A percentile compares a stretch with the other conserved stretches of the same genome.
phyloP scores from a whole-genome alignment of 2,329 filamentous ascomycete genomes.

The Thermoascus crustaceus region DNA sequence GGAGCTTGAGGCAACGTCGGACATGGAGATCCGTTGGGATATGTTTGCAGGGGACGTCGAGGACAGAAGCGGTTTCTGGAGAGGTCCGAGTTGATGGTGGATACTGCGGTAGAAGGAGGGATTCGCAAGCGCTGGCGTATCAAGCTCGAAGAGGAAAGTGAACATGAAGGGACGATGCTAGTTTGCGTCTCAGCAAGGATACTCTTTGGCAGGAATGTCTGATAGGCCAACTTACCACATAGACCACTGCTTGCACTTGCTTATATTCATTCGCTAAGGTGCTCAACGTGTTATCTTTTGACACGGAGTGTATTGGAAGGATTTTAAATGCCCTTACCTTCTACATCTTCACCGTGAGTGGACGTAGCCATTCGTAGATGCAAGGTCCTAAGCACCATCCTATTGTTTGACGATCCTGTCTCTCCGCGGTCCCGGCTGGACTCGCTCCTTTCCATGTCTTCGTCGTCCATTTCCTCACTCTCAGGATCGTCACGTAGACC shows the following conservation, averaged over 20 bases:
- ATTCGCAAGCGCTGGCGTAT: slow-evolving; percentile 33
- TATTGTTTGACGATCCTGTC: slow-evolving; percentile 14
- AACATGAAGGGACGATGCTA: slow-evolving; percentile 44
- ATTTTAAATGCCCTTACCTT: slow-evolving; percentile 12
- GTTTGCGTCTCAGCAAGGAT: slow-evolving; percentile 5
- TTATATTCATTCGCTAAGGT: slow-evolving; percentile 8
- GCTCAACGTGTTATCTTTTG: no score
- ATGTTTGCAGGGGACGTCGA: slow-evolving; percentile 40
- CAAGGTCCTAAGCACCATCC: slow-evolving; percentile 29
- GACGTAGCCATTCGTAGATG: slow-evolving; percentile 22
- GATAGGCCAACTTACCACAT: slow-evolving; percentile 26
- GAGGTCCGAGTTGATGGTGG: slow-evolving; percentile 41
- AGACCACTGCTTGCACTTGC: slow-evolving; percentile 33
- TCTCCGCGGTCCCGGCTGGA: slow-evolving; percentile 13
- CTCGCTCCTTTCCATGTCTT: slow-evolving; percentile 20
- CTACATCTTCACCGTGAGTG: slow-evolving; percentile 7
- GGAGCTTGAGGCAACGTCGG: slow-evolving; percentile 25
- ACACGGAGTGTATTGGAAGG: neutral
- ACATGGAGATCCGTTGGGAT: slow-evolving; percentile 27
- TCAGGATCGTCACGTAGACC: slow-evolving; percentile 37
- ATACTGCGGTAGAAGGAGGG: slow-evolving; percentile 41
- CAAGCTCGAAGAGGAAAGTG: slow-evolving; percentile 40
- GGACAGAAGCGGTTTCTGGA: slow-evolving; percentile 38
- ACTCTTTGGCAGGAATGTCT: neutral
- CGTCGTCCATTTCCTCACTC: slow-evolving; percentile 26